Evolutionary conservation across 495 filamentous ascomycete species (phyloP).

Genomic region (Hypoxylon intermedium): DNA sequence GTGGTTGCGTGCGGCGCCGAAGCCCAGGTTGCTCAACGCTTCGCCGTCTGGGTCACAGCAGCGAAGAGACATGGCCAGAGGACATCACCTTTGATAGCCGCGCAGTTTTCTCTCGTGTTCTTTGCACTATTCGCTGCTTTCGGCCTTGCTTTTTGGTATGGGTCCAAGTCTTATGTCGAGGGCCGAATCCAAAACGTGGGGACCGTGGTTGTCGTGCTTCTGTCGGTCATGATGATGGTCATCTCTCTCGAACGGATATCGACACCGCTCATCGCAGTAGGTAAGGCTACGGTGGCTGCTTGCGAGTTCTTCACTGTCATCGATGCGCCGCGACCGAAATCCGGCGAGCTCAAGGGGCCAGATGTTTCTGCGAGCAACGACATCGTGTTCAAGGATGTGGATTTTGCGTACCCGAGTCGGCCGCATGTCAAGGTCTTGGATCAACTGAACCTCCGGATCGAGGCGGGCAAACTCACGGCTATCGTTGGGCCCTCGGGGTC

Average conservation of each 20-base stretch:
- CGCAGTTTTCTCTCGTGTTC: slow-evolving; percentile 48
- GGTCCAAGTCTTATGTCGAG: slow-evolving; percentile 51
- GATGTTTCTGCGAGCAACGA: slow-evolving; percentile 59
- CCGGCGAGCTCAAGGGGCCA: slow-evolving; percentile 51
- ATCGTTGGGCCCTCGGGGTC: slow-evolving; percentile 85
- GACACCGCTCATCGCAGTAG: slow-evolving; percentile 57
- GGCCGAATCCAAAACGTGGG: slow-evolving; percentile 52
- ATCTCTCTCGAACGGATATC: slow-evolving; percentile 56
- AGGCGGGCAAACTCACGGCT: slow-evolving; percentile 85
- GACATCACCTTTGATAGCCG: slow-evolving; percentile 53
- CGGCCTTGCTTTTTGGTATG: slow-evolving; percentile 61
- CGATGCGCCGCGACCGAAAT: slow-evolving; percentile 58
- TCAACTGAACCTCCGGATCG: slow-evolving; percentile 63
- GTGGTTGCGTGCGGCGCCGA: slow-evolving; percentile 71
- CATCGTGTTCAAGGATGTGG: slow-evolving; percentile 65
- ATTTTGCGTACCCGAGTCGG: slow-evolving; percentile 74
- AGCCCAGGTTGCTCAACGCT: slow-evolving; percentile 56
- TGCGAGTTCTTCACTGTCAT: slow-evolving; percentile 64
- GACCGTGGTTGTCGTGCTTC: slow-evolving; percentile 59
- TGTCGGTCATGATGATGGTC: slow-evolving; percentile 64
- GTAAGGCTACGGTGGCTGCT: slow-evolving; percentile 62
- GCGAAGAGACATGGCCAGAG: slow-evolving; percentile 59
- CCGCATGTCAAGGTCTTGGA: slow-evolving; percentile 67
- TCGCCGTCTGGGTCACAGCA: slow-evolving; percentile 63
- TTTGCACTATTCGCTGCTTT: slow-evolving; percentile 54